Evolutionary conservation across 768 basidiomycete genomes (phyloP), one percentile per base, ranked within the genome.

Genomic region (Boletus huronensis): DNA sequence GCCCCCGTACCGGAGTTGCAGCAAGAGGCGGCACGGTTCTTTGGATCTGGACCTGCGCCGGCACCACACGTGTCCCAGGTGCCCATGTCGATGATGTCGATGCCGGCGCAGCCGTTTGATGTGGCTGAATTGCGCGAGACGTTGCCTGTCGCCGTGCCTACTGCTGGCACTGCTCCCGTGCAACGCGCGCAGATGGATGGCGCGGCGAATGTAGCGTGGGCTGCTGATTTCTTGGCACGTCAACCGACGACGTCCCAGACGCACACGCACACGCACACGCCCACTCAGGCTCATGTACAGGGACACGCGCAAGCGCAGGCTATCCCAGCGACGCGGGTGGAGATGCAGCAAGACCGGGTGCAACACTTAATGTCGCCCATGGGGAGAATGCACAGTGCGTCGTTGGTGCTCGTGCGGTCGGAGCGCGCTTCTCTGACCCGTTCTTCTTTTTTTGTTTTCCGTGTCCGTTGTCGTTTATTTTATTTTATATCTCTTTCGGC

Each of bases 21-120:
- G 55, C 80, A 84, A 67, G 89, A 90, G 63, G 88, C 85, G 5
- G 77, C 84, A 16, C 80, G 74, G 39, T 92, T 93, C 75, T 90
- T 91, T 67, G 74, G 78, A 34, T 53, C 63, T 31, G 58, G 58
- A 16, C 55, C 55, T 14, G 57, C 52, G 32, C 68, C 61, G 58
- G 69, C 55, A n/a, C 63, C 55, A 53, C 75, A 76, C 21, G 36
- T 39, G 8, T 34, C 52, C 21, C 58, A 60, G 48, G 42, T 58
- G 11, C 35, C 56, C 14, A 19, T 55, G 54, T 13, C 74, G 16
- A 54, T 70, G 1, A 17, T 42, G 28, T 9, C 74, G n/a, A 53
- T 70, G 1, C 72, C 58, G 28, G 57, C 72, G 23, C 58, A 74
- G 25, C 58, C 80, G 3, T 90, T 85, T 63, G 84, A 90, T 60